Conservation (phyloP, 2,329 filamentous ascomycete genomes). For the Pseudogymnoascus sp. region DNA sequence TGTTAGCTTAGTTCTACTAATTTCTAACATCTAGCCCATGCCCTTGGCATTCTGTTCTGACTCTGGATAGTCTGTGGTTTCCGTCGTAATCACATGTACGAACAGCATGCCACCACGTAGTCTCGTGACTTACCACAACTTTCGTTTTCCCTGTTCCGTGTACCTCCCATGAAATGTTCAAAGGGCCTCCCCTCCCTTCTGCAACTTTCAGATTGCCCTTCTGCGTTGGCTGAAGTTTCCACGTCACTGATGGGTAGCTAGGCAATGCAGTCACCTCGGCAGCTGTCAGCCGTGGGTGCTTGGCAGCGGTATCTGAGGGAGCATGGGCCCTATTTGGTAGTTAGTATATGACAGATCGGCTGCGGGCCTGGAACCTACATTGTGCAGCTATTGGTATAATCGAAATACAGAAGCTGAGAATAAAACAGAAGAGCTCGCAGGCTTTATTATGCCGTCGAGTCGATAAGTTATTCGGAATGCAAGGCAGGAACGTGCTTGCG, state of each 20-base stretch:
- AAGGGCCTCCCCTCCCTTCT: slow-evolving; percentile 62
- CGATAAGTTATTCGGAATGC: neutral
- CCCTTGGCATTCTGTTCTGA: neutral
- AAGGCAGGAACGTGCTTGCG: neutral
- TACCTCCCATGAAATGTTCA: slow-evolving; percentile 71
- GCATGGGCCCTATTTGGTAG: neutral
- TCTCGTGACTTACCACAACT: slow-evolving; percentile 54
- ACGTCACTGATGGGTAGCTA: slow-evolving; percentile 58
- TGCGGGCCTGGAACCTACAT: neutral
- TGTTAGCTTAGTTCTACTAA: neutral
- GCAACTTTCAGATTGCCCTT: slow-evolving; percentile 57
- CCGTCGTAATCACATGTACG: neutral
- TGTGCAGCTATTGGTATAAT: neutral
- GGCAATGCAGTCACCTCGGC: slow-evolving; percentile 56
- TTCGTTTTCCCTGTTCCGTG: slow-evolving; percentile 67
- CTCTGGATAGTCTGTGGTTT: neutral
- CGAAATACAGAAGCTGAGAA: neutral
- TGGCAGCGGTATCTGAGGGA: neutral
- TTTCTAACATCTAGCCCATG: neutral
- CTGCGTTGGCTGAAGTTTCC: slow-evolving; percentile 58
- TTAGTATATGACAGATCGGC: neutral
- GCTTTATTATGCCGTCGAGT: neutral
- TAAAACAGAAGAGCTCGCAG: neutral
- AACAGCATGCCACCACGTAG: neutral
- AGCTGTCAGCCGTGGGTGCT: slow-evolving; percentile 31